Conservation (phyloP, 257 asterid genomes). For the Nicotiana benthamiana region DNA sequence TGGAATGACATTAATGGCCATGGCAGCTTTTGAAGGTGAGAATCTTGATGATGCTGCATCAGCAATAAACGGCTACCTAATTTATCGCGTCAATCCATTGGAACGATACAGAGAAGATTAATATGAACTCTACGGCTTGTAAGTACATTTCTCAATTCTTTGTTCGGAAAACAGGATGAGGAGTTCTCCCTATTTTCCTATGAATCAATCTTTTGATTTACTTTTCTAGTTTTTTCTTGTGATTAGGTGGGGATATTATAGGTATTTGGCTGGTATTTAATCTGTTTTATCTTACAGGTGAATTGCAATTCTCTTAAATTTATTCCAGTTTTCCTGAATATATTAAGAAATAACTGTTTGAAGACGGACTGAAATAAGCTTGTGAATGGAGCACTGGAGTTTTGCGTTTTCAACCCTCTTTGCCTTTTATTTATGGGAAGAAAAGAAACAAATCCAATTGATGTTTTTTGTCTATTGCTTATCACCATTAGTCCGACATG, state of each 20-base stretch:
- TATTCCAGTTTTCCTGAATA: neutral
- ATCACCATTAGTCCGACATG: neutral
- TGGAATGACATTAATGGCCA: neutral
- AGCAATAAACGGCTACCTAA: neutral
- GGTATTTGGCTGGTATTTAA: neutral
- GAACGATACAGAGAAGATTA: neutral
- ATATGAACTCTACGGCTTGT: neutral
- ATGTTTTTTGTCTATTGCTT: no score
- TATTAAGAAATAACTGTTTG: neutral
- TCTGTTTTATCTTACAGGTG: neutral
- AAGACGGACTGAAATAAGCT: neutral
- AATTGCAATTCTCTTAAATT: neutral
- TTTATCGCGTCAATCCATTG: no score
- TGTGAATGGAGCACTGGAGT: neutral
- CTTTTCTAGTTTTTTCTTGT: neutral
- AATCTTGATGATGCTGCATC: conserved; percentile 30
- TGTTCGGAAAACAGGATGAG: neutral
- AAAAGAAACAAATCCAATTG: neutral
- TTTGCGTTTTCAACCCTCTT: neutral
- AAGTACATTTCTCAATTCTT: neutral
- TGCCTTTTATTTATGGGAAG: neutral
- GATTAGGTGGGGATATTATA: no score
- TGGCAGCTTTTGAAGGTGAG: neutral
- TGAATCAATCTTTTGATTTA: neutral
- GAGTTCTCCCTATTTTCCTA: neutral